Evolutionary conservation across 2,329 filamentous ascomycete genomes (phyloP), one percentile per base, ranked within the genome.

Genomic region (Trichoderma cornu-damae): DNA sequence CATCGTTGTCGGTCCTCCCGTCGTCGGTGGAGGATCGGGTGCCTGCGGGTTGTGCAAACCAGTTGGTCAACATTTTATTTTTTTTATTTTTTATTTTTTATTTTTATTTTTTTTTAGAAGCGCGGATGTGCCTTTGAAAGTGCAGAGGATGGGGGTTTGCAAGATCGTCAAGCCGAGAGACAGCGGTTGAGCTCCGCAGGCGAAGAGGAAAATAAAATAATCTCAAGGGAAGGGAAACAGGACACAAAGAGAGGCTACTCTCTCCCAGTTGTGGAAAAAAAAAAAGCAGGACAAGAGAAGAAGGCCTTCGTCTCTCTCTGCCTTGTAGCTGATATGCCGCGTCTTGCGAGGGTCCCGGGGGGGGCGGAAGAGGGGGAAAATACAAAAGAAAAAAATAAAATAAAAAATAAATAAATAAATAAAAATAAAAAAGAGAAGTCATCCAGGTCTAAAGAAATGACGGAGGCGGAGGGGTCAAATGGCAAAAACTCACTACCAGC

Each of bases 11-110:
- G 61, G 64, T 71, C 60, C 69, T 69, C 58, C 65, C 68, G 22
- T 85, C 84, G 58, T 88, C 84, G 62, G 72, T 73, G 4, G 85
- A 87, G 44, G 81, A 82, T 62, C 73, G 72, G 65, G 71, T 75
- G 68, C 76, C 77, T 77, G 67, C 64, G 62, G 68, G 66, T 69
- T 68, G 63, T 38, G 68, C 64, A 64, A 72, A 71, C 72, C 74
- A 77, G 66, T 67, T 69, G 62, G 73, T 76, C 64, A 77, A 72
- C 72, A 76, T 77, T 37, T 40, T 57, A n/a, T n/a, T n/a, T n/a
- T n/a, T n/a, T n/a, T n/a, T n/a, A n/a, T n/a, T n/a, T n/a, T n/a
- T n/a, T n/a, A n/a, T n/a, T n/a, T n/a, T n/a, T n/a, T n/a, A n/a
- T n/a, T n/a, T n/a, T n/a, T n/a, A n/a, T n/a, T n/a, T n/a, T n/a